phyloP scores from a whole-genome alignment of 176 grass and related monocot genomes.

The Panicum miliaceum region DNA sequence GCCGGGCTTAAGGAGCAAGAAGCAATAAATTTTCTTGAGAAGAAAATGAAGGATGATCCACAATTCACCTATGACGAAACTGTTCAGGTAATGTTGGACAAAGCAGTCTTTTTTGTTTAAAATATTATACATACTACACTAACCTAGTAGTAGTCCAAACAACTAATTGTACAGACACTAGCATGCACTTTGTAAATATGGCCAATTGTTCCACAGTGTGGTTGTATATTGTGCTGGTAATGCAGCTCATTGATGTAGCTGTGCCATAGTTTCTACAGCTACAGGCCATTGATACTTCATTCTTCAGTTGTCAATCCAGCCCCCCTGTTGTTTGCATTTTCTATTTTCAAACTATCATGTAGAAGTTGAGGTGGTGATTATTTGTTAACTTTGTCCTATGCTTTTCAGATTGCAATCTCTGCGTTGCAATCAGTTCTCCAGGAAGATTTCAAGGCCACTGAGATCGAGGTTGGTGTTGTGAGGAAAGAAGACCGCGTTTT shows the following conservation, averaged over 20 bases:
- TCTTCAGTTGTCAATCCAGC: not conserved
- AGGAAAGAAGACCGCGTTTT: conserved; percentile 73
- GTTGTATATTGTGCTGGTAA: not conserved
- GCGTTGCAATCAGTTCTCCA: conserved; percentile 95
- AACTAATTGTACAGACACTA: not conserved
- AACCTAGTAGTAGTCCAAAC: not conserved
- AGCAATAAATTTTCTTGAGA: conserved; percentile 99
- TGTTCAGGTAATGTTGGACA: conserved; percentile 63
- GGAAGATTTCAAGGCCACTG: conserved; percentile 95
- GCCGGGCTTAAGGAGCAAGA: conserved; percentile 99
- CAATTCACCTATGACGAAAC: conserved; percentile 81
- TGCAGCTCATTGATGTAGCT: not conserved
- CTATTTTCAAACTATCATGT: not conserved
- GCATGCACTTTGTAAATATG: not conserved
- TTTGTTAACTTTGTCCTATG: conserved; percentile 31
- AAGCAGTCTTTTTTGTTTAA: not conserved
- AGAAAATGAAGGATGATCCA: conserved; percentile 98
- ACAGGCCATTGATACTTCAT: not conserved
- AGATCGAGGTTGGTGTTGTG: conserved; percentile 92
- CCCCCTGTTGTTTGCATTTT: not conserved
- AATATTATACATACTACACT: not conserved
- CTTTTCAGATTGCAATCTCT: conserved; percentile 79
- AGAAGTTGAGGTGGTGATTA: not conserved
- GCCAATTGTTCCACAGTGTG: not conserved
- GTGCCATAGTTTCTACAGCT: not conserved